phyloP scores from a whole-genome alignment of 192 early-diverging fungal genomes.

The Coemansia sp. region DNA sequence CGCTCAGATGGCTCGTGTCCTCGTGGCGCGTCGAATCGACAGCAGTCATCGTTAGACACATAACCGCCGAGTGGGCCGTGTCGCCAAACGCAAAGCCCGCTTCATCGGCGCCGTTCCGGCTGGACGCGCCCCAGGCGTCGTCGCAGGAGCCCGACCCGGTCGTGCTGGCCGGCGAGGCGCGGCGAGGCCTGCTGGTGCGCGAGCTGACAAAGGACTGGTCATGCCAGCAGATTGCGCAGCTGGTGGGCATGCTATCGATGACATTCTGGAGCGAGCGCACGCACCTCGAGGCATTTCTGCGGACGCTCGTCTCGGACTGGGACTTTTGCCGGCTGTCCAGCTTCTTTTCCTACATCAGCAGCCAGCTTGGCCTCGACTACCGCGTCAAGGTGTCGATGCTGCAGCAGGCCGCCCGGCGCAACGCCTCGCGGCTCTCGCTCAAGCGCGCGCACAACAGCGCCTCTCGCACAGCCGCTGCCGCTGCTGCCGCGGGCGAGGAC shows the following conservation, averaged over 20 bases:
- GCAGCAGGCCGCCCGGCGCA: conserved; percentile 52
- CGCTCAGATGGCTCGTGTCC: conserved; percentile 71
- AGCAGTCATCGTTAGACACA: conserved; percentile 63
- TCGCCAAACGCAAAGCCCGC: conserved; percentile 45
- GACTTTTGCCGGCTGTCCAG: conserved; percentile 63
- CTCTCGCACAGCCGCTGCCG: conserved; percentile 6
- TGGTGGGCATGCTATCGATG: conserved; percentile 42
- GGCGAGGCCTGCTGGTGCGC: conserved; percentile 51
- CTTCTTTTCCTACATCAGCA: conserved; percentile 62
- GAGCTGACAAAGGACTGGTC: conserved; percentile 56
- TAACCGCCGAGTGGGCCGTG: conserved; percentile 66
- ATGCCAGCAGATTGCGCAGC: conserved; percentile 53
- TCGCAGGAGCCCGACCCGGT: conserved; percentile 27
- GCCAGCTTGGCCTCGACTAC: conserved; percentile 50
- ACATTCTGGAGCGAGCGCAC: conserved; percentile 43
- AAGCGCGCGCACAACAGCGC: conserved; percentile 40
- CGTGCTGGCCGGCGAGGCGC: conserved; percentile 40
- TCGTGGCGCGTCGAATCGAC: conserved; percentile 73
- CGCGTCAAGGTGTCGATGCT: conserved; percentile 50
- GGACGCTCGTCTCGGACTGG: conserved; percentile 60
- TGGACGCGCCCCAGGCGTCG: conserved; percentile 24
- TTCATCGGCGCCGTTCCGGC: conserved; percentile 21
- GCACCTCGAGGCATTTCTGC: conserved; percentile 52
- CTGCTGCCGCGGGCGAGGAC: conserved; percentile 15
- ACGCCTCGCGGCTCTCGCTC: conserved; percentile 42